These are phyloP conservation scores for Gaeumannomyces sp. DNA, from an alignment of 2,329 filamentous ascomycete genomes.

Conservation along the genomic window DNA sequence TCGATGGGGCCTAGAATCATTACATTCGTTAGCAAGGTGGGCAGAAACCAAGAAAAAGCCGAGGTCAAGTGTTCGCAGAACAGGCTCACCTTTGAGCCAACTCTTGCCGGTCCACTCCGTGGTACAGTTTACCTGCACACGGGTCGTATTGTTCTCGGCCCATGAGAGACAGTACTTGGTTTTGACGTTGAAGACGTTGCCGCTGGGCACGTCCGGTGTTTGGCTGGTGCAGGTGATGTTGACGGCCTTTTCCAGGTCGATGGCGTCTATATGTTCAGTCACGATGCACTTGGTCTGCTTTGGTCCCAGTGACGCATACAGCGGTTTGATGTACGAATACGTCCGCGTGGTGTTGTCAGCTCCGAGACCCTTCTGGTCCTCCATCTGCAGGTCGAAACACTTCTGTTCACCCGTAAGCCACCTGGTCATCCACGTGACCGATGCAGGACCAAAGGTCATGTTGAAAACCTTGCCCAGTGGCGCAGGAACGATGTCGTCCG, in stretches of 20 bases:
- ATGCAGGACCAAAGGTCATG: slow-evolving; percentile 77
- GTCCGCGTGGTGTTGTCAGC: slow-evolving; percentile 68
- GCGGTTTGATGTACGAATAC: slow-evolving; percentile 87
- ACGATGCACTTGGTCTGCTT: slow-evolving; percentile 93
- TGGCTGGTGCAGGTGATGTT: slow-evolving; percentile 78
- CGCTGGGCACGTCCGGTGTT: slow-evolving; percentile 91
- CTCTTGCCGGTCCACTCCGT: slow-evolving; percentile 98
- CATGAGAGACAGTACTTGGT: slow-evolving; percentile 93
- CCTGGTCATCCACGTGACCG: slow-evolving; percentile 74
- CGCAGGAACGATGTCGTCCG: slow-evolving; percentile 79
- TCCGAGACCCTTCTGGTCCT: slow-evolving; percentile 73
- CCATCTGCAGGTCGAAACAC: slow-evolving; percentile 77
- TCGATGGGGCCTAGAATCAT: slow-evolving; percentile 72
- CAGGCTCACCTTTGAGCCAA: slow-evolving; percentile 81
- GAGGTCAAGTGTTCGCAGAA: not conserved
- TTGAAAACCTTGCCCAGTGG: slow-evolving; percentile 89
- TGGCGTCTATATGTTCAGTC: slow-evolving; percentile 72
- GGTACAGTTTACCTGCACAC: slow-evolving; percentile 79
- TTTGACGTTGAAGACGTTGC: slow-evolving; percentile 85
- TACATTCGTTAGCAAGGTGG: slow-evolving; percentile 10
- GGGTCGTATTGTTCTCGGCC: slow-evolving; percentile 79
- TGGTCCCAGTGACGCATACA: slow-evolving; percentile 78
- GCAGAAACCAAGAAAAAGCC: not conserved
- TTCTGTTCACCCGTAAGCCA: slow-evolving; percentile 86
- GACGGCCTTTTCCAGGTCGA: slow-evolving; percentile 83